Base-by-base conservation (phyloP, 371 early-diverging fungal species). In the Chytridiales sp. region DNA sequence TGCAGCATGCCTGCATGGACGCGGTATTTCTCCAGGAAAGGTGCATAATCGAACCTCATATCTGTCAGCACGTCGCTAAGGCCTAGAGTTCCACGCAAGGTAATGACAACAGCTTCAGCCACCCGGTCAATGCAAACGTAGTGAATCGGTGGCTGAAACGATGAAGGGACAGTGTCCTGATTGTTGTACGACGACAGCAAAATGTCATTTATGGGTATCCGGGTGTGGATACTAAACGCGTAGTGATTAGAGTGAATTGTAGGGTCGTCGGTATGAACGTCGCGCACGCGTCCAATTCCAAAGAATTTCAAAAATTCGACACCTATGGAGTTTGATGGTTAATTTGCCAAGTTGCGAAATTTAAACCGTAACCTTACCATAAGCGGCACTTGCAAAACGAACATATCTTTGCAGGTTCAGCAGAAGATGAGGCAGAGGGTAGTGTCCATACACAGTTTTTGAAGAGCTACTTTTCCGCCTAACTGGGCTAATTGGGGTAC, bases 11-110 rank as follows among this genome's bases (percentile, higher is more conserved):
- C 75, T 9, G 56, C 62, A 46, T 75, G 75, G 22, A 63, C 70
- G 29, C 52, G 42, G 30, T 56, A 53, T n/a, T n/a, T n/a, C 1
- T 60, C 67, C 38, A 46, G 39, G 46, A 90, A 64, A 0, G 70
- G 79, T 46, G 82, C 81, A 66, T 93, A 93, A 36, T 83, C 83
- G 54, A 88, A 90, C 21, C 86, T 84, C 56, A 92, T 74, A 68
- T 93, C 92, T 5, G 91, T 90, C 44, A 94, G 66, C 5, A 90
- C 72, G 53, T 94, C 95, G 3, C 86, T 85, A 48, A 94, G 71
- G 0, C 93, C 93, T 8, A 94, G 76, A 1, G 94, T 94, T 11
- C 94, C 94, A 0, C 94, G 84, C 39, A 90, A 85, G 0, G 94
- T 89, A 19, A 94, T 59, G 0, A 93, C 93, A 1, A 94, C 80